Conservation (phyloP, 495 filamentous ascomycete genomes). For the Bacidia rubella region DNA sequence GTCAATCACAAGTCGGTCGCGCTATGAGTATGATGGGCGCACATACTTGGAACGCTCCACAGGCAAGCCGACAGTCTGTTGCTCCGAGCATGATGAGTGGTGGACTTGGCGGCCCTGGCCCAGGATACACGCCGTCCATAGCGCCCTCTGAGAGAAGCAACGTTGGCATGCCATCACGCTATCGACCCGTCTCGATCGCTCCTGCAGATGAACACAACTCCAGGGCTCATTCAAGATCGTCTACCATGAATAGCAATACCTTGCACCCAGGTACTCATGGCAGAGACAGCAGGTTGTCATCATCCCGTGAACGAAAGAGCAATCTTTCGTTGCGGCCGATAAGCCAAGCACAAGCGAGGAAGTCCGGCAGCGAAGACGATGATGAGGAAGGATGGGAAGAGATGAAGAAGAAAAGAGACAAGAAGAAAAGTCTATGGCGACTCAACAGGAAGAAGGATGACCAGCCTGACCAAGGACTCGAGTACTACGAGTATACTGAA, state of each 20-base stretch:
- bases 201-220: conserved; percentile 25
- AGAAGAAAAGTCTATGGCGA: conserved; percentile 64
- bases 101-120: conserved; percentile 18
- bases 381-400: conserved; percentile 79
- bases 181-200: conserved; percentile 65
- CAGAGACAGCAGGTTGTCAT: conserved; percentile 12
- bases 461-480: not conserved
- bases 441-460: conserved; percentile 40
- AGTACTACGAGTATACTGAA: conserved; percentile 13
- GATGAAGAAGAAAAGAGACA: conserved; percentile 72
- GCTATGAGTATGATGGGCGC: conserved; percentile 74
- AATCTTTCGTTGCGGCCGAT: conserved; percentile 17
- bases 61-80: conserved; percentile 19
- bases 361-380: conserved; percentile 45
- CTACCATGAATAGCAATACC: conserved; percentile 27
- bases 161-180: conserved; percentile 78
- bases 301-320: conserved; percentile 11
- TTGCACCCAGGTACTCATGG: conserved; percentile 22
- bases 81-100: conserved; percentile 24
- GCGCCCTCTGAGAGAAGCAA: conserved; percentile 92
- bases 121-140: conserved; percentile 58
- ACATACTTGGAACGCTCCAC: conserved; percentile 18
- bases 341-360: conserved; percentile 22
- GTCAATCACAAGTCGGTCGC: conserved; percentile 28
- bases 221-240: conserved; percentile 20